Percentiles rank a stretch among this genome's conserved stretches.
phyloP scores from a whole-genome alignment of 257 asterid species.

The Scutellaria galericulata region DNA sequence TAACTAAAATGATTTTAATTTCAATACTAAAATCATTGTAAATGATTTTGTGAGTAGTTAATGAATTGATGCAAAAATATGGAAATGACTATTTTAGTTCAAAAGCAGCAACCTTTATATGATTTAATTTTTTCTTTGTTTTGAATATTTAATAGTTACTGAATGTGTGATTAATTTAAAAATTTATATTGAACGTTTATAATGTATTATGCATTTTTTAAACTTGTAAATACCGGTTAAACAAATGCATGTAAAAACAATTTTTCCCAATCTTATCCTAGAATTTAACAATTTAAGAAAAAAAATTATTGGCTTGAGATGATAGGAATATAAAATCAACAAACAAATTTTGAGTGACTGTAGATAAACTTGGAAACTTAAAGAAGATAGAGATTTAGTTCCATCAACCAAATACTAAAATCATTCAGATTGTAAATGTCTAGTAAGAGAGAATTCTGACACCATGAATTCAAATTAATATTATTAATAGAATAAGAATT shows the following conservation, averaged over 20 bases:
- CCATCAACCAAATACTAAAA: too few species aligned
- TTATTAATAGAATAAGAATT: not conserved
- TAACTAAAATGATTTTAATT: not conserved
- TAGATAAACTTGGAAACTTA: not conserved
- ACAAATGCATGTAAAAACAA: not conserved
- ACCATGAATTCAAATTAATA: not conserved
- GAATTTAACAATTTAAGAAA: not conserved
- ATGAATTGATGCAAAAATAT: not conserved
- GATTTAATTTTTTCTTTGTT: conserved; percentile 3
- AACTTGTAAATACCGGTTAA: not conserved
- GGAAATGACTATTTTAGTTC: not conserved
- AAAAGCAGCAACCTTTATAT: not conserved
- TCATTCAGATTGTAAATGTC: not conserved
- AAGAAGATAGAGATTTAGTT: not conserved
- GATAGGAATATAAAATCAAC: too few species aligned
- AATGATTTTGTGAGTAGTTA: not conserved
- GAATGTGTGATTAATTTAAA: not conserved
- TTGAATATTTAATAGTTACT: not conserved
- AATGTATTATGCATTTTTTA: not conserved
- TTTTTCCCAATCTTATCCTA: not conserved
- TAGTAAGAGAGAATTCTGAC: not conserved
- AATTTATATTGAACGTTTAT: not conserved
- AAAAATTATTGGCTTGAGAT: too few species aligned
- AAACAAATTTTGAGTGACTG: not conserved
- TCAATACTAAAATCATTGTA: not conserved